phyloP scores from a whole-genome alignment of 768 basidiomycete genomes.

The Amanita jacksonii region DNA sequence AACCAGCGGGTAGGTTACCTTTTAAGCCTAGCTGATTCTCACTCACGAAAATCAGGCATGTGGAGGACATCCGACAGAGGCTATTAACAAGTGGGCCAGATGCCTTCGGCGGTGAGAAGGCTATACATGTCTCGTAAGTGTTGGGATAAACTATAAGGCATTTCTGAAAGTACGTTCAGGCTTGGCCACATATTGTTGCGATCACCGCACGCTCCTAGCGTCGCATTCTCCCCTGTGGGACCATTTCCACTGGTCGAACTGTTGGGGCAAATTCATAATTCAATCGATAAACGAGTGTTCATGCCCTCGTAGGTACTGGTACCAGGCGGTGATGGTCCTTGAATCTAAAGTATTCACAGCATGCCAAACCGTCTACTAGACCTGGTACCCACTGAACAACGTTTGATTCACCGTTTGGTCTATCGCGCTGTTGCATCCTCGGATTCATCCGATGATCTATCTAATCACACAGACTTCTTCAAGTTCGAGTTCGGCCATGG shows the following conservation, averaged over 20 bases:
- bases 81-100: neutral
- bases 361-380: slow-evolving; percentile 13
- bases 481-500: slow-evolving; percentile 3
- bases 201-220: slow-evolving; percentile 22
- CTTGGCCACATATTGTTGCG: slow-evolving; percentile 53
- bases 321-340: too few species aligned
- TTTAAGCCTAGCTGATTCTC: neutral
- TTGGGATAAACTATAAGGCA: neutral
- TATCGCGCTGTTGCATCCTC: neutral
- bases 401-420: slow-evolving; percentile 7
- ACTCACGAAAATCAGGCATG: neutral
- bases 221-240: slow-evolving; percentile 42
- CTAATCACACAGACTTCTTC: neutral
- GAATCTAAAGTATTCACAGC: slow-evolving; percentile 11
- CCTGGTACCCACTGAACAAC: slow-evolving; percentile 9
- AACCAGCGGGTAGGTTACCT: neutral
- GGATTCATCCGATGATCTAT: neutral
- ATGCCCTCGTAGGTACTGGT: slow-evolving; percentile 35
- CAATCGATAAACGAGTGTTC: slow-evolving; percentile 27
- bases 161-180: slow-evolving; percentile 22
- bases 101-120: slow-evolving; percentile 8
- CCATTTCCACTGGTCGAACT: slow-evolving; percentile 29
- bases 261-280: slow-evolving; percentile 33
- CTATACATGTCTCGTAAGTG: slow-evolving; percentile 6
- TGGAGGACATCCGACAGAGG: slow-evolving; percentile 1